Evolutionary conservation across 768 basidiomycete species (phyloP), one percentile per base, ranked within the genome.

Genomic region (Russula ochroleuca): DNA sequence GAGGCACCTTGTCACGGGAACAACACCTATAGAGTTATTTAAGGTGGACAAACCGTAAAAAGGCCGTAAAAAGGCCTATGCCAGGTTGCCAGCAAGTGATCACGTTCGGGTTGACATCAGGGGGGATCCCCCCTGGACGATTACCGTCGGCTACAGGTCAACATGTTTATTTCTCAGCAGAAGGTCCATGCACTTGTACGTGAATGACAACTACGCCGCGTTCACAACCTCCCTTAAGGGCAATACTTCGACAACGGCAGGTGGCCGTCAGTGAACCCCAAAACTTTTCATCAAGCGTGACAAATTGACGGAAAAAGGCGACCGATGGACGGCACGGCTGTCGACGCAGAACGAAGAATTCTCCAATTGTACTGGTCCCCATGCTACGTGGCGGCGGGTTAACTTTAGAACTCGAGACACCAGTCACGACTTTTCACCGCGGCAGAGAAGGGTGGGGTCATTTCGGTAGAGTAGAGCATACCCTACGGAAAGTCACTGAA

Each of bases 341-440:
- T 13, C 13, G 23, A 50, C 38, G 25, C 21, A 11, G 25, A 57
- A 57, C 50, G 31, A 35, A 21, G 33, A n/a, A 13, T 45, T 52
- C 40, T 23, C 28, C 31, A 13, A 45, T 37, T 1, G 23, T 25
- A 25, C 8, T 5, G 6, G n/a, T 19, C 13, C 47, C 11, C 6
- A 41, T 23, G 25, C 21, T 35, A 64, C 51, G 52, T 23, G 37
- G 43, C 62, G 25, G 43, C 38, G 9, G 43, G 38, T 25, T 64
- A 64, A n/a, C 57, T 49, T 51, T 59, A 52, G 19, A 7, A 21
- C 17, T 45, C 33, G 25, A 15, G 28, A 7, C 15, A 28, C 38
- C 21, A 45, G 33, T 43, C 35, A 40, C 13, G 21, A 15, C 7
- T 13, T 8, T 53, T 13, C 21, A 37, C 21, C 51, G 59, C 14